phyloP scores from a whole-genome alignment of 306 rosid genomes.

The Heteromeles arbutifolia region DNA sequence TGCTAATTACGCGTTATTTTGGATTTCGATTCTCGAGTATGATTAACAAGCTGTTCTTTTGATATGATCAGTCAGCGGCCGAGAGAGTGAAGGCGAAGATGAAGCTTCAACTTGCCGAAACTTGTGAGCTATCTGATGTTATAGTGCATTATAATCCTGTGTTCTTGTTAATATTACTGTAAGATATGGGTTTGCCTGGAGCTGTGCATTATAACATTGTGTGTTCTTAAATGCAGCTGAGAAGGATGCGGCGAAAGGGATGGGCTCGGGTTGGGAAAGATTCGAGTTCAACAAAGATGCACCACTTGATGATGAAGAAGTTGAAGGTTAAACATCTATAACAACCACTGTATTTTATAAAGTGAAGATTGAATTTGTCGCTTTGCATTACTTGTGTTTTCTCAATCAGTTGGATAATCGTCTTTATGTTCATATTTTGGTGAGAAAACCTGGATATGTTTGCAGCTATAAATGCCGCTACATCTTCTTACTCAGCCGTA shows the following conservation, averaged over 20 bases:
- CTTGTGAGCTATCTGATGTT: conserved; percentile 39
- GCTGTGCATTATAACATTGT: background rate
- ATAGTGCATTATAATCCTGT: background rate
- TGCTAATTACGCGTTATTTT: background rate
- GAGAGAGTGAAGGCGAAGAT: conserved; percentile 92
- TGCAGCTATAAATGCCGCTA: background rate
- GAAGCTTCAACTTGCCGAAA: conserved; percentile 87
- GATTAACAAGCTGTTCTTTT: conserved; percentile 14
- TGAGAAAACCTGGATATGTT: background rate
- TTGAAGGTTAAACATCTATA: conserved; percentile 42
- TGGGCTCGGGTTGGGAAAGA: conserved; percentile 79
- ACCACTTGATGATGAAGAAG: conserved; percentile 79
- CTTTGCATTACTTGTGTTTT: background rate
- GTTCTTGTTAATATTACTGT: background rate
- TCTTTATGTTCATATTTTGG: background rate
- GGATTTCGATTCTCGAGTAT: background rate
- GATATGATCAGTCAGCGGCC: conserved; percentile 56
- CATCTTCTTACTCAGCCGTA: background rate
- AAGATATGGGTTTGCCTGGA: background rate
- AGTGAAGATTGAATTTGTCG: background rate
- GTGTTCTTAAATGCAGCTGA: conserved; percentile 44
- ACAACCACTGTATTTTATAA: background rate
- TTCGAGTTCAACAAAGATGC: conserved; percentile 82
- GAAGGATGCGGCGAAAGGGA: conserved; percentile 58
- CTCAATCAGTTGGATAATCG: background rate